A percentile compares a stretch with the other conserved stretches of the same genome.
Evolutionary conservation across 768 basidiomycete species (phyloP).

Genomic region (Coprinellus aureogranulatus): DNA sequence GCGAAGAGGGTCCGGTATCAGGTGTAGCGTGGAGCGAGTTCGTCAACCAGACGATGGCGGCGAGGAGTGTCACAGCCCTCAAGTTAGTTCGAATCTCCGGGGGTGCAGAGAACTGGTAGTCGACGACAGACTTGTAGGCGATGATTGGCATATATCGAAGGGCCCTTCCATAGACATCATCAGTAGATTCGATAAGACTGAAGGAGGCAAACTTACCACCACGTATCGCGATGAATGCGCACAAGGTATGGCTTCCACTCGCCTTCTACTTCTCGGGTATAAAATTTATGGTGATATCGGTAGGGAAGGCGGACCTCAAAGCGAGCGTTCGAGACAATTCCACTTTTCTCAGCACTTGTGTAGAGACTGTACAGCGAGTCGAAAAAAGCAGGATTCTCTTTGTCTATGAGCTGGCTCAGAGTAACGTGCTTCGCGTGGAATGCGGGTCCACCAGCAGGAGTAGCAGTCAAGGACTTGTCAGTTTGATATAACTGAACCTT

Average conservation of each 20-base stretch:
- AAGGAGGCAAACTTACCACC: slow-evolving; percentile 23
- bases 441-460: slow-evolving; percentile 10
- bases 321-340: slow-evolving; percentile 22
- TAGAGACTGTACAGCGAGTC: slow-evolving; percentile 20
- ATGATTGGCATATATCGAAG: no score
- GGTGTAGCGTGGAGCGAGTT: no score
- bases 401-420: slow-evolving; percentile 15
- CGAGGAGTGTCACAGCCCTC: no score
- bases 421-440: slow-evolving; percentile 21
- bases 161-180: no score
- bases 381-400: slow-evolving; percentile 5
- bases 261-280: background rate
- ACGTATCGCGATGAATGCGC: slow-evolving; percentile 6
- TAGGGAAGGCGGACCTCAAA: slow-evolving; percentile 26
- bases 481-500: slow-evolving; percentile 35
- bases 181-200: no score
- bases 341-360: slow-evolving; percentile 5
- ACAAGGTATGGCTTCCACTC: slow-evolving; percentile 9
- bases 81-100: no score
- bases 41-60: no score
- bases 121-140: no score
- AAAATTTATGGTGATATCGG: background rate
- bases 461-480: slow-evolving; percentile 29
- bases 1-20: no score
- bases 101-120: no score